Conservation (phyloP, 805 yeast genomes). For the Saccharomycopsis fermentans region DNA sequence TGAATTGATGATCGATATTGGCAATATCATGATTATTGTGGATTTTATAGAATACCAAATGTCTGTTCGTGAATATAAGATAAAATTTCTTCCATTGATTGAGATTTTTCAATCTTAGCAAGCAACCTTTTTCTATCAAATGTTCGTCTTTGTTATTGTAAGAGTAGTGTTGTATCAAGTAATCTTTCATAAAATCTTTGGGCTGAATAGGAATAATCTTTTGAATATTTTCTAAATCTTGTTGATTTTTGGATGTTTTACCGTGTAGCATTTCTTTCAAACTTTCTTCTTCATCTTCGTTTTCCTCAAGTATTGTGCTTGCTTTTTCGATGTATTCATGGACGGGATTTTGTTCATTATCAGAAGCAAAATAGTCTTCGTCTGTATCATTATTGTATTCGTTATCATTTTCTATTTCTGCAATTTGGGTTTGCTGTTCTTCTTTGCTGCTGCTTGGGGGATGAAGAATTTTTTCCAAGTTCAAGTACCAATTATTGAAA, state of each 20-base stretch:
- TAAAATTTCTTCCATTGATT: conserved; percentile 40
- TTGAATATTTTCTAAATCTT: conserved; percentile 15
- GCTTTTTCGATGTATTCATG: conserved; percentile 7
- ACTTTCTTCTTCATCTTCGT: conserved; percentile 15
- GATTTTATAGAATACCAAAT: conserved; percentile 33
- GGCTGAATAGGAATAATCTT: conserved; percentile 6
- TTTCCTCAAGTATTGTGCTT: conserved; percentile 17
- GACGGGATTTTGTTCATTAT: conserved; percentile 11
- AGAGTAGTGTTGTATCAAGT: conserved; percentile 16
- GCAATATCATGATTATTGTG: conserved; percentile 18
- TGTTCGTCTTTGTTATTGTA: conserved; percentile 25
- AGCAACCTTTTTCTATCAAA: conserved; percentile 32
- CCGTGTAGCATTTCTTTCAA: conserved; percentile 7
- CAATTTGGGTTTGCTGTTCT: neutral
- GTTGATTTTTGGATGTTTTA: conserved; percentile 18
- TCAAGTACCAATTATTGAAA: conserved; percentile 21
- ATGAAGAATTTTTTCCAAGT: conserved; percentile 13
- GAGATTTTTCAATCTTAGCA: conserved; percentile 32
- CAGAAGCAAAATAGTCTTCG: conserved; percentile 17
- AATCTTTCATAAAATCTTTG: conserved; percentile 16
- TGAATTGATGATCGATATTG: conserved; percentile 15
- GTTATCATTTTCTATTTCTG: neutral
- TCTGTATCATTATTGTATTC: neutral
- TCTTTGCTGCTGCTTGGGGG: conserved; percentile 3
- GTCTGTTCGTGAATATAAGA: conserved; percentile 33